These are phyloP conservation scores for Debaryomyces subglobosus DNA, from an alignment of 1,139 yeast genomes.

Conservation along the genomic window DNA sequence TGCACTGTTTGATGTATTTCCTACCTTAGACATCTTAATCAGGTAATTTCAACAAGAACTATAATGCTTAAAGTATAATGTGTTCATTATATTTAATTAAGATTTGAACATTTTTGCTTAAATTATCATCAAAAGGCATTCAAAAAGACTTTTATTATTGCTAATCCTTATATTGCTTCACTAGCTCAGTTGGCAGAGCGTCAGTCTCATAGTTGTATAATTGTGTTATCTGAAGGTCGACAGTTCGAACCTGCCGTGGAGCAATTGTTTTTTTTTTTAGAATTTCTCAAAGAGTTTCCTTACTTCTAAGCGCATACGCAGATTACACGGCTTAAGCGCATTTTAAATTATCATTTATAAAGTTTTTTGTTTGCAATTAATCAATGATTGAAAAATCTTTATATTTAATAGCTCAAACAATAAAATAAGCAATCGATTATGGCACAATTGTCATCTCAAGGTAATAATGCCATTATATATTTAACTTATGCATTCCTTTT, in stretches of 20 bases:
- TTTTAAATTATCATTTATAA: not conserved
- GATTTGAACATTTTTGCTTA: too few relatives aligned
- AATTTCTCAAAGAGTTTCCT: not conserved
- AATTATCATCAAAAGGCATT: not conserved
- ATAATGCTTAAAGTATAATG: too few relatives aligned
- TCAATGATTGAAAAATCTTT: not conserved
- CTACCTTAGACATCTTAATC: too few relatives aligned
- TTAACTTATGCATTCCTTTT: slow-evolving; percentile 70
- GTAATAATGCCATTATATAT: slow-evolving; percentile 75
- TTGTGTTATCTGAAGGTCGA: slow-evolving; percentile 55
- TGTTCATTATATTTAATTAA: too few relatives aligned
- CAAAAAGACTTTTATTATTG: not conserved
- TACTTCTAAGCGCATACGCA: slow-evolving; percentile 1
- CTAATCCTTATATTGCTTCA: slow-evolving; percentile 29
- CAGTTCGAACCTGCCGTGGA: slow-evolving; percentile 60
- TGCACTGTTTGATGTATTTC: too few relatives aligned
- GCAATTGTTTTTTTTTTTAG: slow-evolving; percentile 24
- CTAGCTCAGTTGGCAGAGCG: slow-evolving; percentile 57
- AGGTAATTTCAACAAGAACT: too few relatives aligned
- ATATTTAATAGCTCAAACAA: not conserved
- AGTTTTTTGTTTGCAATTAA: not conserved
- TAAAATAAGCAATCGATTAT: slow-evolving; percentile 12
- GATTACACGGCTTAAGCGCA: not conserved
- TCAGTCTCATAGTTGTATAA: slow-evolving; percentile 36
- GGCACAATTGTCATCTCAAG: slow-evolving; percentile 42